Evolutionary conservation across 2,329 filamentous ascomycete species (phyloP), one percentile per base, ranked within the genome.

Genomic region (Aspergillus sp.): DNA sequence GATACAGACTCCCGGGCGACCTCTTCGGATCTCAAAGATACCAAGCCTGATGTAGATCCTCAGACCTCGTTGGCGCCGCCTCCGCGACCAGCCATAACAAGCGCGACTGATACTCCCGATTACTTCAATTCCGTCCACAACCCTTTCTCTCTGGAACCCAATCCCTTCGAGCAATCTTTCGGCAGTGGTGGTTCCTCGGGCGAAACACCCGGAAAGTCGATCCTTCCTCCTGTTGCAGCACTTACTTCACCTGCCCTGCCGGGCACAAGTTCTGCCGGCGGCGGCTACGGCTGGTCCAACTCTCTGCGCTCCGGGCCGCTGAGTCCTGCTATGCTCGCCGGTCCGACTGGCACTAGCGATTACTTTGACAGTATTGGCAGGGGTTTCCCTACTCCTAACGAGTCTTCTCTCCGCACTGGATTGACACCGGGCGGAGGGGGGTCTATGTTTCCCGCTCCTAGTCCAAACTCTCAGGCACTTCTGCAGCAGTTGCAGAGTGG

Each of bases 91-190:
- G 74, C 75, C 55, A 70, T 69, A 51, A 85, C 87, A 58, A 79
- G 79, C 64, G 78, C 80, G 60, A 76, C 79, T 58, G 84, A 87
- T 68, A 85, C 85, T 8, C 84, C 87, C 50, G 89, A 92, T 72
- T 91, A 90, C 77, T 92, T 91, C 75, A 84, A 85, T 55, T 82
- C 81, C 60, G 81, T 85, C 64, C 83, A 84, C 68, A 79, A 79
- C 69, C 76, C 74, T 39, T 81, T 76, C 76, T 87, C 77, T 73
- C 82, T 74, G 80, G 95, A 98, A 81, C 92, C 92, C 62, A 98
- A 99, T 78, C 94, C 95, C 8, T 98, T 99, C 72, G 95, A 98
- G 76, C 91, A 95, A 78, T 97, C 94, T 6, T 99, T 99, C 75
- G 88, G 87, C 48, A 63, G 66, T 48, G 65, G 65, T 43, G 60